phyloP scores from a whole-genome alignment of 768 basidiomycete genomes.

The Leccinum obscurum region DNA sequence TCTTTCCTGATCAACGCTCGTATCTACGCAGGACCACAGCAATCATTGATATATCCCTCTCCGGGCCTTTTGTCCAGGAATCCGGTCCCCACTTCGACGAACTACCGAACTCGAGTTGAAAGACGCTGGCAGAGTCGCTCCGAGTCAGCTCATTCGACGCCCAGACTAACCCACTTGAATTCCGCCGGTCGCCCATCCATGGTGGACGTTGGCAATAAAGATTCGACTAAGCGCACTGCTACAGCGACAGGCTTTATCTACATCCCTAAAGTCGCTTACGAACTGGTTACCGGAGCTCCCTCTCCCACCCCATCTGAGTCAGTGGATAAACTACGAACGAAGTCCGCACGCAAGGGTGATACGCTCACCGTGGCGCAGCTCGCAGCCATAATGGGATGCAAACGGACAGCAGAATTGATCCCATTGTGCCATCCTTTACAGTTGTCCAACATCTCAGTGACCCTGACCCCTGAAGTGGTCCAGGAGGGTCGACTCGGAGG shows the following conservation, averaged over 20 bases:
- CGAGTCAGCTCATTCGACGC: slow-evolving; percentile 3
- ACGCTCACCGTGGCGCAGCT: slow-evolving; percentile 75
- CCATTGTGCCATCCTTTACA: slow-evolving; percentile 87
- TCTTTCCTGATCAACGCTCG: slow-evolving; percentile 24
- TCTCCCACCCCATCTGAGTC: background rate
- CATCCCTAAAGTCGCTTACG: slow-evolving; percentile 64
- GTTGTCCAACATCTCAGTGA: slow-evolving; percentile 69
- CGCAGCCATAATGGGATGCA: slow-evolving; percentile 86
- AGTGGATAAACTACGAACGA: slow-evolving; percentile 42
- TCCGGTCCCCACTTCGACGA: background rate
- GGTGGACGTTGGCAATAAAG: slow-evolving; percentile 78
- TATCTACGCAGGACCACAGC: slow-evolving; percentile 24
- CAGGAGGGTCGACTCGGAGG: background rate
- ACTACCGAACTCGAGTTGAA: slow-evolving; percentile 4
- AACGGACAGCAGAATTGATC: slow-evolving; percentile 80
- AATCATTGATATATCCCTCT: background rate
- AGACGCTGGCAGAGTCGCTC: slow-evolving; percentile 26
- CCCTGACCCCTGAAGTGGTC: slow-evolving; percentile 47
- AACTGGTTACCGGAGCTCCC: slow-evolving; percentile 48
- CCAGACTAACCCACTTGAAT: slow-evolving; percentile 72
- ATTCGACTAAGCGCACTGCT: slow-evolving; percentile 62
- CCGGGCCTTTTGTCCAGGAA: background rate
- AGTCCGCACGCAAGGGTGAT: slow-evolving; percentile 66
- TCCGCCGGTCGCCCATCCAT: slow-evolving; percentile 68
- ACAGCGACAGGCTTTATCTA: slow-evolving; percentile 73